Evolutionary conservation across 2,329 filamentous ascomycete species (phyloP), one percentile per base, ranked within the genome.

Genomic region (Colletotrichum shisoi): DNA sequence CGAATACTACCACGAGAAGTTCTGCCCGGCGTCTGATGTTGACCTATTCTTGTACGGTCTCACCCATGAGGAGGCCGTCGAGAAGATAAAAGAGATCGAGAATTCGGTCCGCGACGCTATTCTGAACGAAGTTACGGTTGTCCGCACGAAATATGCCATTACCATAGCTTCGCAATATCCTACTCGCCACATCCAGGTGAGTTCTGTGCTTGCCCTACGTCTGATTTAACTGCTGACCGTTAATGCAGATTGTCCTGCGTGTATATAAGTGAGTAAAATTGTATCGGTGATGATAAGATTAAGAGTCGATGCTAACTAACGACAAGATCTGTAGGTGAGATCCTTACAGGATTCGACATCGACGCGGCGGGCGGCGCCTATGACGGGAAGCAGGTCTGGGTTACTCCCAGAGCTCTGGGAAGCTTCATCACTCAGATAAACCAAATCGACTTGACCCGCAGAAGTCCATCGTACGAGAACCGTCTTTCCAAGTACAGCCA

Each of bases 401-500:
- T 88, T 27, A 89, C 90, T 3, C 93, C 93, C 2, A 85, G 93
- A 64, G 92, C 92, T 2, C 76, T 96, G 15, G 87, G 87, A 51
- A 89, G 92, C 11, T 94, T 90, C 76, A 89, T 94, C 74, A 94
- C 91, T 0, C 93, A 96, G 77, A 84, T 87, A 74, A 96, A 96
- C 72, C 89, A 89, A 3, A 84, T 96, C 67, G 93, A 96, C 73
- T 83, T 96, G 42, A 89, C 87, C 4, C 86, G 93, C 21, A 87
- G 93, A 48, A 94, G 91, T 19, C 92, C 92, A 0, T 95, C 92
- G 0, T 96, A 96, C 71, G 93, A 96, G 74, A 96, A 92, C 71
- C 88, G 93, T 11, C 83, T 96, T 13, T 92, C 91, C 17, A 96
- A 96, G 76, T 94, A 96, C 76, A 91, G 90, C 15, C 91, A 91